phyloP scores from a whole-genome alignment of 1,284 basidiomycete genomes.

The Marasmius sp. region DNA sequence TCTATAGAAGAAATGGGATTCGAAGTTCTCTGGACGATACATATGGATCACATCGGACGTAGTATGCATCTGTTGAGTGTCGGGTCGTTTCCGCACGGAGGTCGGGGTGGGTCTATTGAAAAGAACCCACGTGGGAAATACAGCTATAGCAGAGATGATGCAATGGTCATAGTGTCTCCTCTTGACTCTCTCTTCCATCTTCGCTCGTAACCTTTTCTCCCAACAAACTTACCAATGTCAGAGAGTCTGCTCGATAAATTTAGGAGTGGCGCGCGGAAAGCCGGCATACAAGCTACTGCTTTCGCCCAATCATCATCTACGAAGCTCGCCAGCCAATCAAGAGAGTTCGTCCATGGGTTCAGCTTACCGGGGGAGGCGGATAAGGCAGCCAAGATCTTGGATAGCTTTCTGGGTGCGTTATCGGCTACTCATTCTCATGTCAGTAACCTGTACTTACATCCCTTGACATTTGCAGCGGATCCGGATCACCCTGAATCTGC shows the following conservation, averaged over 20 bases:
- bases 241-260: constrained; percentile 73
- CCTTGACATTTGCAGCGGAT: constrained; percentile 60
- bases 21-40: no score
- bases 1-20: no score
- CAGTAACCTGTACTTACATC: constrained; percentile 3
- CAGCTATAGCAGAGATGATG: no score
- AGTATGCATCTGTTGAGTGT: no score
- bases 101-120: no score
- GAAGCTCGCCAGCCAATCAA: constrained; percentile 69
- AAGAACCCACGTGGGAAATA: no score
- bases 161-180: background rate
- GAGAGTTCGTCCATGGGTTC: constrained; percentile 81
- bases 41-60: no score
- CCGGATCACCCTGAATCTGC: constrained; percentile 88
- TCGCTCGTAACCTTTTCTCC: no score
- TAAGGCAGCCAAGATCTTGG: constrained; percentile 89
- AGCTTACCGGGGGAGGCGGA: constrained; percentile 85
- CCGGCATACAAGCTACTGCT: constrained; percentile 74
- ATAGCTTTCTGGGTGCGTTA: constrained; percentile 81
- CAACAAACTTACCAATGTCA: background rate
- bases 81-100: no score
- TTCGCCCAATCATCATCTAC: constrained; percentile 66
- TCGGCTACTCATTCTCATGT: background rate
- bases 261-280: constrained; percentile 77
- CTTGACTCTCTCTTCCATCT: background rate